These are phyloP conservation scores for Scenedesmus sp. DNA, from an alignment of 163 green algal genomes.

Conservation along the genomic window DNA sequence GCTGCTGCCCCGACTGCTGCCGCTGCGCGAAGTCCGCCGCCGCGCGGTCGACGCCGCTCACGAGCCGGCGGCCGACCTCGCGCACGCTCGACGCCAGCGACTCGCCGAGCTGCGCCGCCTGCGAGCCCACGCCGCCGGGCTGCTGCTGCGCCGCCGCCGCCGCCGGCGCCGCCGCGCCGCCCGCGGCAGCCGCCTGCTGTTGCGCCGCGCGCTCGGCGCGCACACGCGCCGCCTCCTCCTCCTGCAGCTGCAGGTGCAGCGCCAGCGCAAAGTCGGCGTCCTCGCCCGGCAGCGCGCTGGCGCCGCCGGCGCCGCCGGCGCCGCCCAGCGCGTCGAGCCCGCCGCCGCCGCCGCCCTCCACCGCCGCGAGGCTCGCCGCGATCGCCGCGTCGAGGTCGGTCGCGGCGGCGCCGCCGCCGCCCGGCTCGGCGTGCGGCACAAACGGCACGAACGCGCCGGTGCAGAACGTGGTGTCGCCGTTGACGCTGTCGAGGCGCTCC, in stretches of 20 bases:
- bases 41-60: constrained; percentile 13
- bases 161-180: not conserved
- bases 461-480: constrained; percentile 82
- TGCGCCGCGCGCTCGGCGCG: constrained; percentile 39
- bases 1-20: constrained; percentile 4
- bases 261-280: constrained; percentile 81
- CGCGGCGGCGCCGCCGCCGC: too few species aligned
- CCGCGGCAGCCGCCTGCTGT: constrained; percentile 35
- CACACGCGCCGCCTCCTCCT: constrained; percentile 45
- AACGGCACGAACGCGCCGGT: constrained; percentile 48
- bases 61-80: constrained; percentile 18
- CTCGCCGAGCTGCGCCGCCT: not conserved
- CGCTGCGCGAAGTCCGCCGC: constrained; percentile 11
- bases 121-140: not conserved
- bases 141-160: constrained; percentile 41
- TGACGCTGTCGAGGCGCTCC: constrained; percentile 79
- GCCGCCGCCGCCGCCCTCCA: not conserved
- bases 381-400: constrained; percentile 39
- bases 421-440: not conserved
- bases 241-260: constrained; percentile 80
- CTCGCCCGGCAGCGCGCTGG: too few species aligned
- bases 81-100: constrained; percentile 14
- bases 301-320: not conserved
- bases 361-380: constrained; percentile 32
- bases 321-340: not conserved